Evolutionary conservation across 2,329 filamentous ascomycete species (phyloP).

Genomic region (Hymenoscyphus linearis): DNA sequence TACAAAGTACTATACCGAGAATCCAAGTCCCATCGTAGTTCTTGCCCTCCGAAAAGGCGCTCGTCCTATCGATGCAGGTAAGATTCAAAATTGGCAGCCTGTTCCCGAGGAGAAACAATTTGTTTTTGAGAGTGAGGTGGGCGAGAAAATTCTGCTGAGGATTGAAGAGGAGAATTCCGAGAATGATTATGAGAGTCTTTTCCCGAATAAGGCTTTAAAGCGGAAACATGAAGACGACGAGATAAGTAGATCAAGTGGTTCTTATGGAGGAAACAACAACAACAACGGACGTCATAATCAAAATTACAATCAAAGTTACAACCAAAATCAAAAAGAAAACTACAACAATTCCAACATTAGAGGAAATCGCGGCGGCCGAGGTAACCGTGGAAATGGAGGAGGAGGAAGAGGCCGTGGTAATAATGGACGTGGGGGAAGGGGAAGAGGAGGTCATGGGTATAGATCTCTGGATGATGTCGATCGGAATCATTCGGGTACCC

Average conservation of each 20-base stretch:
- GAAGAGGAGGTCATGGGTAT: slow-evolving; percentile 50
- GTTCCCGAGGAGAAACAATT: slow-evolving; percentile 65
- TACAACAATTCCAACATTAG: slow-evolving; percentile 16
- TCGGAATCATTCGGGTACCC: slow-evolving; percentile 38
- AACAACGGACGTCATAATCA: slow-evolving; percentile 33
- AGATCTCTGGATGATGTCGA: slow-evolving; percentile 62
- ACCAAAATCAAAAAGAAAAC: slow-evolving; percentile 30
- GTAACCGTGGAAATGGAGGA: slow-evolving; percentile 32
- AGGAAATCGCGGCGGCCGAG: slow-evolving; percentile 32
- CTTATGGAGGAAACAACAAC: slow-evolving; percentile 36
- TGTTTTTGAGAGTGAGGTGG: slow-evolving; percentile 76
- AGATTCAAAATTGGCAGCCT: slow-evolving; percentile 80
- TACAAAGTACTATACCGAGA: slow-evolving; percentile 72
- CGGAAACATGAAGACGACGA: slow-evolving; percentile 53
- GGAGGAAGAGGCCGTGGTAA: slow-evolving; percentile 30
- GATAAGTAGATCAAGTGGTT: slow-evolving; percentile 25
- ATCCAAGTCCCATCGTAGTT: slow-evolving; percentile 71
- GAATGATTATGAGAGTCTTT: slow-evolving; percentile 58
- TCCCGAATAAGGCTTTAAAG: slow-evolving; percentile 55
- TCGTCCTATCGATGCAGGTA: slow-evolving; percentile 71
- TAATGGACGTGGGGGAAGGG: slow-evolving; percentile 40
- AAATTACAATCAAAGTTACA: slow-evolving; percentile 32
- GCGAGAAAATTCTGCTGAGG: slow-evolving; percentile 77
- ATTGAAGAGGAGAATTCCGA: slow-evolving; percentile 70
- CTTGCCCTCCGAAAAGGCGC: slow-evolving; percentile 72